Evolutionary conservation across 2,329 filamentous ascomycete genomes (phyloP).

Genomic region (Pestalotiopsis sp.): DNA sequence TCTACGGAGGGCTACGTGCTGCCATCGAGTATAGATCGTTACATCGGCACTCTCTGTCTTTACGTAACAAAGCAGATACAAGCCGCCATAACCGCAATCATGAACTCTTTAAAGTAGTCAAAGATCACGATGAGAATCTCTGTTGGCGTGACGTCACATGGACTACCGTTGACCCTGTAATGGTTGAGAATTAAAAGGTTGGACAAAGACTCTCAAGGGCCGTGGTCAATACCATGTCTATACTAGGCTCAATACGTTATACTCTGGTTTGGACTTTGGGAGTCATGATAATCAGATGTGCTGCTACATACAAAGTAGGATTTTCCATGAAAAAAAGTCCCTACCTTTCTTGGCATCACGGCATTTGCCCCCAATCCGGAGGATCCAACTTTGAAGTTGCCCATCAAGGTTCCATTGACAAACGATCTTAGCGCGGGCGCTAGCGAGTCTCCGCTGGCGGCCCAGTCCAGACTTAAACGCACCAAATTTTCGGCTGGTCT

Average conservation of each 20-base stretch:
- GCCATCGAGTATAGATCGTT: background rate
- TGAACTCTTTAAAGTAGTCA: no score
- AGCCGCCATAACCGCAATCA: background rate
- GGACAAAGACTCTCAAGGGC: no score
- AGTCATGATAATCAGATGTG: background rate
- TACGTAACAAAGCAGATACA: background rate
- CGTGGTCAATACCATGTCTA: no score
- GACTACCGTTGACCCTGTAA: no score
- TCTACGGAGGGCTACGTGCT: background rate
- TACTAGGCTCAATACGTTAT: no score
- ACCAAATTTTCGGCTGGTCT: background rate
- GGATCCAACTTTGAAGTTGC: background rate
- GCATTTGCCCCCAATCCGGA: background rate
- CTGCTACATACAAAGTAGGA: background rate
- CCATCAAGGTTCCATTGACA: background rate
- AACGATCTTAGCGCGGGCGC: background rate
- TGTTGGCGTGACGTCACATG: no score
- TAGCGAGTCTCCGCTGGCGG: background rate
- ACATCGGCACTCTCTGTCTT: background rate
- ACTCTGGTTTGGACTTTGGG: no score
- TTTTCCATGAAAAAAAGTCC: background rate
- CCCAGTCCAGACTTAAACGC: background rate
- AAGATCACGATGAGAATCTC: no score
- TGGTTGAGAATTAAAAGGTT: no score
- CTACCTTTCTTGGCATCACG: background rate